phyloP scores from a whole-genome alignment of 2,329 filamentous ascomycete genomes.

The Calonectria henricotiae region DNA sequence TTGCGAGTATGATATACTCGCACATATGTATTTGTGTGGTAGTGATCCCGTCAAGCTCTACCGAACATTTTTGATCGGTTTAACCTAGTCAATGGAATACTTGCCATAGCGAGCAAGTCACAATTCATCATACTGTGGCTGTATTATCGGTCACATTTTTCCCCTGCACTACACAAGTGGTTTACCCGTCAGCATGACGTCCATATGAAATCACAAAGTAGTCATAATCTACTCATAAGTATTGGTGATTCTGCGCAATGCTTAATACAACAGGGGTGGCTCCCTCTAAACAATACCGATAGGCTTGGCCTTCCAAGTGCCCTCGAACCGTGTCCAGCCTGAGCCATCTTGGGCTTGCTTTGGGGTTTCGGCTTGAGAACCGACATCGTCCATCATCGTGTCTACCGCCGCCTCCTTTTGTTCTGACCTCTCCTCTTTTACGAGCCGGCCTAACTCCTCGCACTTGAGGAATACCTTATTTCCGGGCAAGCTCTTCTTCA shows the following conservation, averaged over 20 bases:
- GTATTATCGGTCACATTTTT: too few relatives aligned
- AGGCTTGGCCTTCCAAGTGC: constrained; percentile 72
- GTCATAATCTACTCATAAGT: constrained; percentile 28
- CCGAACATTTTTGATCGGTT: neutral
- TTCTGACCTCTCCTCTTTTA: constrained; percentile 51
- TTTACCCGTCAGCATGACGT: neutral
- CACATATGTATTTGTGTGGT: too few relatives aligned
- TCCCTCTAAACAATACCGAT: constrained; percentile 68
- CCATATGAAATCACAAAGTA: neutral
- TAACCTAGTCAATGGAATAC: neutral
- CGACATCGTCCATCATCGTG: constrained; percentile 37
- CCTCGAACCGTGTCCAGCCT: constrained; percentile 68
- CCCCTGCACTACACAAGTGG: too few relatives aligned
- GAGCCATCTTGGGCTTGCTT: constrained; percentile 44
- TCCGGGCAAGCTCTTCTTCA: constrained; percentile 62
- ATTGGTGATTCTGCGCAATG: constrained; percentile 27
- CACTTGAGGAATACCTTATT: constrained; percentile 64
- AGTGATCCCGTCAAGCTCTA: neutral
- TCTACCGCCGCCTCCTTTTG: constrained; percentile 14
- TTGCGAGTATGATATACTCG: too few relatives aligned
- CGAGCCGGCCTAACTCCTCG: constrained; percentile 62
- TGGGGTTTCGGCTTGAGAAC: constrained; percentile 44
- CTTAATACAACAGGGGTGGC: neutral
- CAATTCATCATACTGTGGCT: too few relatives aligned
- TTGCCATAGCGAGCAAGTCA: neutral